Evolutionary conservation across 1,139 yeast species (phyloP).

Genomic region (Taphrina confusa): DNA sequence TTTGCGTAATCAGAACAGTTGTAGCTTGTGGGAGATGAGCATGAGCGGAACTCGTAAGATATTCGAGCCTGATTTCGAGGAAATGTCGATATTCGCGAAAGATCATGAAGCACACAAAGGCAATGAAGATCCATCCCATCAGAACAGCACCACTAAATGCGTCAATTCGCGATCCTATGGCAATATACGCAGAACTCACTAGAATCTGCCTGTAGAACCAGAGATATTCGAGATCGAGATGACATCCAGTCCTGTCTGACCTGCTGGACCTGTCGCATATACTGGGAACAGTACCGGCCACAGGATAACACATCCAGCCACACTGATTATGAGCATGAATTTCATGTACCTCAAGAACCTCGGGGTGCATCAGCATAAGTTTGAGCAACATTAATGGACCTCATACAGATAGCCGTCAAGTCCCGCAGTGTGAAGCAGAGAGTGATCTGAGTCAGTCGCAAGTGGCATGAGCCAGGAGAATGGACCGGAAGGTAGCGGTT

Average conservation of each 20-base stretch:
- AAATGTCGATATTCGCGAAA: slow-evolving; percentile 82
- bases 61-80: slow-evolving; percentile 76
- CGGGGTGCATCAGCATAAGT: background rate
- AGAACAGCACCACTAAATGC: slow-evolving; percentile 61
- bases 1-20: slow-evolving; percentile 75
- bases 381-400: background rate
- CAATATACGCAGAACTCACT: slow-evolving; percentile 47
- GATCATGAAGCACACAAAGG: slow-evolving; percentile 65
- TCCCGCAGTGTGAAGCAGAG: slow-evolving; percentile 75
- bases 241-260: slow-evolving; percentile 66
- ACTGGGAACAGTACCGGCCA: slow-evolving; percentile 85
- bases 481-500: slow-evolving; percentile 45
- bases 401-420: slow-evolving; percentile 67
- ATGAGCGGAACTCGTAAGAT: slow-evolving; percentile 72
- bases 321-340: slow-evolving; percentile 59
- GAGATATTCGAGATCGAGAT: slow-evolving; percentile 69
- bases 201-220: slow-evolving; percentile 29
- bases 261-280: slow-evolving; percentile 76
- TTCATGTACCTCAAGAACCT: slow-evolving; percentile 70
- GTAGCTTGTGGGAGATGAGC: slow-evolving; percentile 72
- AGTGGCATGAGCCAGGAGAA: slow-evolving; percentile 48
- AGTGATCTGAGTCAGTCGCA: slow-evolving; percentile 54
- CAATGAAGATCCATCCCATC: slow-evolving; percentile 76
- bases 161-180: slow-evolving; percentile 50
- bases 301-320: slow-evolving; percentile 63